phyloP scores from a whole-genome alignment of 331 rosid genomes.

The Malus hybrid region DNA sequence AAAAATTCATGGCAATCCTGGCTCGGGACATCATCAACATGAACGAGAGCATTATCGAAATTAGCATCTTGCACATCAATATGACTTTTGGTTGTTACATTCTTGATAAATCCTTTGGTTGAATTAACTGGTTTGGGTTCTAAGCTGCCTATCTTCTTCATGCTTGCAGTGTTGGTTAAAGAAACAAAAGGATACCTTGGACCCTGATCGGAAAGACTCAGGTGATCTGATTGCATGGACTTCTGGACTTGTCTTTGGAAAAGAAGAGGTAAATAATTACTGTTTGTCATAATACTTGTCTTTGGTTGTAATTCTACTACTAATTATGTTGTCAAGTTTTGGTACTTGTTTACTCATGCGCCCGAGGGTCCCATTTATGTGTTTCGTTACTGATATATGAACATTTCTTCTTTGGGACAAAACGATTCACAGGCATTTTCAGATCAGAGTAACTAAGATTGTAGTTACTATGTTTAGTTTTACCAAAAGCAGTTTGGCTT shows the following conservation, averaged over 20 bases:
- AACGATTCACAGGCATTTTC: neutral
- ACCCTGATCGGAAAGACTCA: conserved; percentile 48
- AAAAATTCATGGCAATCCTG: neutral
- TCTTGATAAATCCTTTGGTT: neutral
- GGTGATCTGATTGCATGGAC: conserved; percentile 72
- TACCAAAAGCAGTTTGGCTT: no score
- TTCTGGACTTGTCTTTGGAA: conserved; percentile 64
- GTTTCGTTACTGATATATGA: neutral
- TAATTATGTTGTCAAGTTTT: neutral
- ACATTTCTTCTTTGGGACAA: neutral
- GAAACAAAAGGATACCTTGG: conserved; percentile 48
- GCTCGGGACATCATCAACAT: neutral
- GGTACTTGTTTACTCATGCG: neutral
- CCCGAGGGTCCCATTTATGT: neutral
- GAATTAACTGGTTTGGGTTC: neutral
- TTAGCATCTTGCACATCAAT: neutral
- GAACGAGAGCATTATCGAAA: neutral
- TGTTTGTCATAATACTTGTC: neutral
- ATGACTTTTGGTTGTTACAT: neutral
- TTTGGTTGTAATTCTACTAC: neutral
- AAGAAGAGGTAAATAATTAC: conserved; percentile 40
- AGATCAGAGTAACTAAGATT: neutral
- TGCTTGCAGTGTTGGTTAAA: conserved; percentile 81
- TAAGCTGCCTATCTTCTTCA: conserved; percentile 10
- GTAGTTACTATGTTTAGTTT: no score